phyloP scores from a whole-genome alignment of 306 rosid species.

The Cucumis melo region DNA sequence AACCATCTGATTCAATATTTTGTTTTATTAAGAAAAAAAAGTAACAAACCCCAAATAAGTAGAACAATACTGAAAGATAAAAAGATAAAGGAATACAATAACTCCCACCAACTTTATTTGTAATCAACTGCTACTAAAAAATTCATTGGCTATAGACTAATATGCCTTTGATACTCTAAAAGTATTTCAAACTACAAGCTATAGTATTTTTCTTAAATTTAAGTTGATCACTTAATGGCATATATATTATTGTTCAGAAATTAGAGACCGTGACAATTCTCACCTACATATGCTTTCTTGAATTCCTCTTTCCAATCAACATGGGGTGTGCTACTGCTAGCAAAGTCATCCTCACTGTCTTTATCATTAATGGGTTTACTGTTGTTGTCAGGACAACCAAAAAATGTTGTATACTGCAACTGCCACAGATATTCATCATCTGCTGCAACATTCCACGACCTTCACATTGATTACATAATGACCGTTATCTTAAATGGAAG shows the following conservation, averaged over 20 bases:
- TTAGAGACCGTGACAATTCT: slow-evolving; percentile 10
- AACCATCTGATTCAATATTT: background rate
- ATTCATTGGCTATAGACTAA: background rate
- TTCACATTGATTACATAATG: slow-evolving; percentile 23
- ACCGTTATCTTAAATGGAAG: background rate
- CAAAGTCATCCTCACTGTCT: slow-evolving; percentile 8
- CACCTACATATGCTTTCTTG: slow-evolving; percentile 43
- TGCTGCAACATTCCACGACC: slow-evolving; percentile 85
- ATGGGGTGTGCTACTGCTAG: background rate
- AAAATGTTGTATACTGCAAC: slow-evolving; percentile 34
- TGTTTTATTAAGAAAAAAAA: background rate
- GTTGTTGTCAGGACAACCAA: slow-evolving; percentile 20
- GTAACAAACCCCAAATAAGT: background rate
- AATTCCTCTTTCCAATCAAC: slow-evolving; percentile 54
- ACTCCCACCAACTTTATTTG: background rate
- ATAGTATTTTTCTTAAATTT: background rate
- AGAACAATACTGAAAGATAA: background rate
- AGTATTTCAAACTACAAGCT: background rate
- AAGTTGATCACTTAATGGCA: background rate
- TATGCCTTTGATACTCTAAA: background rate
- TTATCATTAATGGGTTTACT: slow-evolving; percentile 14
- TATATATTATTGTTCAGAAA: background rate
- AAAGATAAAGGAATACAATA: background rate
- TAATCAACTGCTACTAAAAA: background rate
- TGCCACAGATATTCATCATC: slow-evolving; percentile 56